Evolutionary conservation across 2,329 filamentous ascomycete species (phyloP).

Genomic region (Sclerotinia trifoliorum): DNA sequence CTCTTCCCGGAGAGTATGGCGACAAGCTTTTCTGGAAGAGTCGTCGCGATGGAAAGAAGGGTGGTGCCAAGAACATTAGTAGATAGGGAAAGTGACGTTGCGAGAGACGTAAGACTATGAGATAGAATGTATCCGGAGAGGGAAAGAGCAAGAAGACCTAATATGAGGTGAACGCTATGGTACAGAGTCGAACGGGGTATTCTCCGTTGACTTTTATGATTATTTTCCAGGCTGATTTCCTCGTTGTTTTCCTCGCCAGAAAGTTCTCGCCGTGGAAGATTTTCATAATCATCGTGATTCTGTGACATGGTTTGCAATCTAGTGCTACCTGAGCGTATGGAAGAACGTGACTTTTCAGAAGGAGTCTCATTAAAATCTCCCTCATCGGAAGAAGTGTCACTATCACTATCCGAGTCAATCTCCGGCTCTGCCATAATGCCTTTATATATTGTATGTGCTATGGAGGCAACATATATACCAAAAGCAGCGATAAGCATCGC

Average conservation of each 20-base stretch:
- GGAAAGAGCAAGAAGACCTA: constrained; percentile 47
- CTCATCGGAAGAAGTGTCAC: constrained; percentile 33
- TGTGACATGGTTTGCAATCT: background rate
- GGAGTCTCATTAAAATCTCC: background rate
- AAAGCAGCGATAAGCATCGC: constrained; percentile 46
- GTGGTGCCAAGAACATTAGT: constrained; percentile 49
- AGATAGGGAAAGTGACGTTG: constrained; percentile 45
- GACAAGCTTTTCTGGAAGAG: constrained; percentile 53
- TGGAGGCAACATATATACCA: constrained; percentile 45
- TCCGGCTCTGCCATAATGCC: constrained; percentile 46
- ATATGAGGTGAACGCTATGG: constrained; percentile 45
- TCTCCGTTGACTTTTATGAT: background rate
- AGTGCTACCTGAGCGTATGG: background rate
- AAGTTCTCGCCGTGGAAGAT: background rate
- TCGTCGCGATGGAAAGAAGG: constrained; percentile 52
- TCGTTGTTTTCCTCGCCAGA: background rate
- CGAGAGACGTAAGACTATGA: constrained; percentile 45
- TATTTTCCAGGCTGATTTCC: background rate
- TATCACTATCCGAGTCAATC: constrained; percentile 44
- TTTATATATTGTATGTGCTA: constrained; percentile 47
- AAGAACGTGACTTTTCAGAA: background rate
- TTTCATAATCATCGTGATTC: background rate
- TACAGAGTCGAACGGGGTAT: constrained; percentile 38
- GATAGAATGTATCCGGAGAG: constrained; percentile 51
- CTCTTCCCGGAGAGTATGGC: constrained; percentile 49